Percentiles rank a stretch among this genome's conserved stretches.
Evolutionary conservation across 2,329 filamentous ascomycete genomes (phyloP).

Genomic region (Ciborinia camelliae): DNA sequence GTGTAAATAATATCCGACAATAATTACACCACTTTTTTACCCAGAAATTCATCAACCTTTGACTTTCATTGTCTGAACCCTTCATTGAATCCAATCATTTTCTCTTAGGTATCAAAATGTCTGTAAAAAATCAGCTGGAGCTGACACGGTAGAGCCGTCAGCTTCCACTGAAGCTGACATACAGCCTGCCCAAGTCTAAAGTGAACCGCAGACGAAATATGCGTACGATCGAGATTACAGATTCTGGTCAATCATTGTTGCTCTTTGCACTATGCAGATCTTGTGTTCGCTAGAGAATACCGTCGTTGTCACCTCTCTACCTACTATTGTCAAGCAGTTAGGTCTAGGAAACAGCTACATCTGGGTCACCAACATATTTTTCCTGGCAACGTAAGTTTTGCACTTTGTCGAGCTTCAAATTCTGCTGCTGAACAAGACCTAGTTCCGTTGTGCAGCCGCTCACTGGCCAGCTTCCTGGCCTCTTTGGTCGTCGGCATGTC

Average conservation of each 20-base stretch:
- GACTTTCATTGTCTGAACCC: too few relatives aligned
- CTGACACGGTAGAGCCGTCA: too few relatives aligned
- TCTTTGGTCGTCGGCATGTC: background rate
- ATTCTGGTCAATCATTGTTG: slow-evolving; percentile 12
- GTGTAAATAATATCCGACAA: too few relatives aligned
- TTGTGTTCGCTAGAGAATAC: slow-evolving; percentile 5
- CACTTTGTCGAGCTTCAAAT: background rate
- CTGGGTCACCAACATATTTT: slow-evolving; percentile 20
- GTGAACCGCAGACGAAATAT: background rate
- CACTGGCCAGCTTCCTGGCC: slow-evolving; percentile 11
- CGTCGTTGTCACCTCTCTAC: slow-evolving; percentile 4
- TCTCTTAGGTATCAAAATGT: too few relatives aligned
- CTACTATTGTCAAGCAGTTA: background rate
- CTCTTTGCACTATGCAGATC: slow-evolving; percentile 10
- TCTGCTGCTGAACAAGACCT: too few relatives aligned
- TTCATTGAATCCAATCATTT: too few relatives aligned
- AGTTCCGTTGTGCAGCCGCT: slow-evolving; percentile 15
- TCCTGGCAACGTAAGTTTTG: slow-evolving; percentile 2
- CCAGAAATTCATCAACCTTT: too few relatives aligned
- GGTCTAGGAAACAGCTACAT: background rate
- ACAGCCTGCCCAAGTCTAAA: too few relatives aligned
- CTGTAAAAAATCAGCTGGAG: too few relatives aligned
- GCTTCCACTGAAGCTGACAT: background rate
- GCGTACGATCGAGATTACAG: background rate
- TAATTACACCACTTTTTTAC: too few relatives aligned